Conservation (phyloP, 1,284 basidiomycete genomes). For the Ustilago xerochloae region DNA sequence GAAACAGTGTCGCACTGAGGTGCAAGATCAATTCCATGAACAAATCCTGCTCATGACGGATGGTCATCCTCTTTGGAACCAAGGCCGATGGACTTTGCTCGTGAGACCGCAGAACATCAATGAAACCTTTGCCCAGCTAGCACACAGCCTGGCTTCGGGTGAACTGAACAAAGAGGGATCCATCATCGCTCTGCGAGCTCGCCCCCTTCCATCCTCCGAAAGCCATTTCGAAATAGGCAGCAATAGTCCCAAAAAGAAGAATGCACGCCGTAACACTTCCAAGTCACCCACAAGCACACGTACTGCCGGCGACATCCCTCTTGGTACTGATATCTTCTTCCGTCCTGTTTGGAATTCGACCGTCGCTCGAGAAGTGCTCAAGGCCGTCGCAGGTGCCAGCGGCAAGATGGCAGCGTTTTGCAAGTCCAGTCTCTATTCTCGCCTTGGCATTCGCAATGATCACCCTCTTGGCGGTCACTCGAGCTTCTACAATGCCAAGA, state of each 20-base stretch:
- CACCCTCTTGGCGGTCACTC: conserved; percentile 11
- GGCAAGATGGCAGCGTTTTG: conserved; percentile 32
- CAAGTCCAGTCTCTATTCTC: conserved; percentile 31
- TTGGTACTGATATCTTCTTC: conserved; percentile 38
- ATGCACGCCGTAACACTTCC: not conserved
- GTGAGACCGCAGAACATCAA: conserved; percentile 15
- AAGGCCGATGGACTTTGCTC: conserved; percentile 38
- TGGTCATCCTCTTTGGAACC: conserved; percentile 27
- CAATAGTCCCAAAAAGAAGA: conserved; percentile 13
- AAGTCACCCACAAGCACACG: conserved; percentile 5
- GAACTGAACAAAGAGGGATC: conserved; percentile 9
- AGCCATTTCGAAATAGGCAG: not conserved
- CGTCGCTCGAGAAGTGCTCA: conserved; percentile 17
- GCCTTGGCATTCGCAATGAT: conserved; percentile 14
- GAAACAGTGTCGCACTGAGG: conserved; percentile 26
- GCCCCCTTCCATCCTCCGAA: conserved; percentile 9
- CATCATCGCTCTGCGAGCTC: conserved; percentile 28
- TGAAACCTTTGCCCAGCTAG: conserved; percentile 6
- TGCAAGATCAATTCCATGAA: conserved; percentile 27
- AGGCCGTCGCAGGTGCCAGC: conserved; percentile 7
- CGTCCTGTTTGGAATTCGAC: conserved; percentile 21
- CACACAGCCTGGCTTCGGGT: conserved; percentile 19
- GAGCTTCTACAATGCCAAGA: conserved; percentile 25
- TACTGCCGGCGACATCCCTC: not conserved
- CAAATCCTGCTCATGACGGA: conserved; percentile 19